A percentile compares a stretch with the other conserved stretches of the same genome.
These are phyloP conservation scores for Candida tibetensis DNA, from an alignment of 805 yeast species.

Conservation along the genomic window DNA sequence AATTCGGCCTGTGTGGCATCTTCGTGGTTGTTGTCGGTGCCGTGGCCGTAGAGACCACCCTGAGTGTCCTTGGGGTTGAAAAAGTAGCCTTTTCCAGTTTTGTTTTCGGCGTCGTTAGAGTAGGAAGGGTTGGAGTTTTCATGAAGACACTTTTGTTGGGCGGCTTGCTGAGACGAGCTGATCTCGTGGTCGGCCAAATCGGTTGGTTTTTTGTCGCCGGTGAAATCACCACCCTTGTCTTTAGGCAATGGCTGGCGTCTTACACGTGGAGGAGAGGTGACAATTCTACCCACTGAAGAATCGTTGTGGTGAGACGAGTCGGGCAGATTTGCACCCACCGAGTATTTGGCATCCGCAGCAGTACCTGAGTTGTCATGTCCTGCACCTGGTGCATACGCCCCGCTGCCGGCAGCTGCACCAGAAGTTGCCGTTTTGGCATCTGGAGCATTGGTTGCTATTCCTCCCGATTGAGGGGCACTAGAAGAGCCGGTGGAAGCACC, in stretches of 20 bases:
- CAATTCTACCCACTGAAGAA: conserved; percentile 22
- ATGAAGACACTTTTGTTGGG: conserved; percentile 4
- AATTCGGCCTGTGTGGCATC: conserved; percentile 26
- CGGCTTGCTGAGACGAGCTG: conserved; percentile 1
- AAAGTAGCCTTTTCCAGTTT: conserved; percentile 30
- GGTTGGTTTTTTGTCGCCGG: conserved; percentile 32
- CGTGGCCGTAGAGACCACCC: conserved; percentile 24
- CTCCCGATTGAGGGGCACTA: too few species aligned
- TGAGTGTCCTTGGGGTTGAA: conserved; percentile 38
- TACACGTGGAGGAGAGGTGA: conserved; percentile 30
- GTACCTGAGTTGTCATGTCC: not conserved
- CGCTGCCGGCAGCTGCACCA: not conserved
- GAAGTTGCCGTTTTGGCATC: too few species aligned
- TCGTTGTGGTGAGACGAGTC: not conserved
- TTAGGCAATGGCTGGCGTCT: conserved; percentile 27
- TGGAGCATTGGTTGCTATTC: too few species aligned
- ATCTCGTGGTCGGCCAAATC: conserved; percentile 15
- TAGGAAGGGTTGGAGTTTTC: conserved; percentile 26
- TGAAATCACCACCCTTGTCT: conserved; percentile 30
- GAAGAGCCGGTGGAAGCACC: too few species aligned
- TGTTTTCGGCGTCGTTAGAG: conserved; percentile 27
- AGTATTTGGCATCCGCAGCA: not conserved
- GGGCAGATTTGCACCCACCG: not conserved
- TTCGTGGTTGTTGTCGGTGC: conserved; percentile 10
- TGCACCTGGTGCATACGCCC: not conserved